phyloP scores from a whole-genome alignment of 345 rosid species.

The Lumnitzera littorea region DNA sequence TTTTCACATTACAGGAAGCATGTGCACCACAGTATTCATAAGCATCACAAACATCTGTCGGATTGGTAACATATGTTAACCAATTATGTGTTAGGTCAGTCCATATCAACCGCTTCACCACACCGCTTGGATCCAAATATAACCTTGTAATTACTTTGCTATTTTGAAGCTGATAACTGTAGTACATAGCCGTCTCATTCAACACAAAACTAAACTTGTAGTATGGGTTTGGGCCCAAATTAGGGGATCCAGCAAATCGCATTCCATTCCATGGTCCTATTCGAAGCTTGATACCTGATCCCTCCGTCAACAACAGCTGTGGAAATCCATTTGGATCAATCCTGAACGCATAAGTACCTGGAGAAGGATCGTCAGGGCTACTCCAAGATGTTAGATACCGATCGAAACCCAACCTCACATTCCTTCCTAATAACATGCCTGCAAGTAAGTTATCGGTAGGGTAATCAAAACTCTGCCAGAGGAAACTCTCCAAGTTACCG shows the following conservation, averaged over 20 bases:
- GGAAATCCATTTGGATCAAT: constrained; percentile 12
- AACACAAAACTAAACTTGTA: background rate
- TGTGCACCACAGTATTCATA: constrained; percentile 14
- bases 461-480: constrained; percentile 18
- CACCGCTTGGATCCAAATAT: background rate
- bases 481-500: background rate
- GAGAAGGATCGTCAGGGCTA: constrained; percentile 10
- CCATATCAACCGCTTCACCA: background rate
- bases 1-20: background rate
- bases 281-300: background rate
- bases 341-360: background rate
- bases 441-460: constrained; percentile 16
- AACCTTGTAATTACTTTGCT: background rate
- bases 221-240: background rate
- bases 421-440: constrained; percentile 12
- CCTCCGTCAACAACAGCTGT: background rate
- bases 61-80: background rate
- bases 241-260: constrained; percentile 1
- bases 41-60: constrained; percentile 7
- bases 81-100: background rate
- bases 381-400: constrained; percentile 1
- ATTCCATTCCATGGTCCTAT: constrained; percentile 18
- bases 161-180: background rate
- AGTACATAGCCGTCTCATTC: constrained; percentile 2
- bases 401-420: background rate